Percentiles rank a stretch among this genome's conserved stretches.
Evolutionary conservation across 2,329 filamentous ascomycete genomes (phyloP).

Genomic region (Rasamsonia emersonii): DNA sequence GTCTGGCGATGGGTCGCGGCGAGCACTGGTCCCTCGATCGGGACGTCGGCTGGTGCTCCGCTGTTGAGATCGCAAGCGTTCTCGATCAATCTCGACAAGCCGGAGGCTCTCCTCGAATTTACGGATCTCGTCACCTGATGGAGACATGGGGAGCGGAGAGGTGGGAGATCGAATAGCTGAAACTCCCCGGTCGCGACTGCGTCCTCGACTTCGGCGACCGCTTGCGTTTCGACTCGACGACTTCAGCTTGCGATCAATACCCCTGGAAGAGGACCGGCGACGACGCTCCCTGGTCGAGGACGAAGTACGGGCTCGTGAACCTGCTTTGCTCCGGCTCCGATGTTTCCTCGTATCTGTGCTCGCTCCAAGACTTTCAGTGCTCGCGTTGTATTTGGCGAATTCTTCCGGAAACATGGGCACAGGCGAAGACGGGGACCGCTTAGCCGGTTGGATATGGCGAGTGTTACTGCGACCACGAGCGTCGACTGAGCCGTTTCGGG

Average conservation of each 20-base stretch:
- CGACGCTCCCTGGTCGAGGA: conserved; percentile 18
- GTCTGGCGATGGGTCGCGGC: conserved; percentile 40
- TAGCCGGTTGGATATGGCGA: conserved; percentile 64
- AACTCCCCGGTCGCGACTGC: conserved; percentile 53
- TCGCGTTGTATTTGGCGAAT: conserved; percentile 39
- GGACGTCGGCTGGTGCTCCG: conserved; percentile 44
- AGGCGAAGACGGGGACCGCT: conserved; percentile 84
- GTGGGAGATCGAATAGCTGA: conserved; percentile 64
- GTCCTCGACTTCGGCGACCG: conserved; percentile 40
- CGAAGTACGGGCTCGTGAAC: conserved; percentile 20
- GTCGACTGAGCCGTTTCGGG: conserved; percentile 58
- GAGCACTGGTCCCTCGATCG: conserved; percentile 34
- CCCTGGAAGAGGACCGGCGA: conserved; percentile 29
- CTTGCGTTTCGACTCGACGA: conserved; percentile 34
- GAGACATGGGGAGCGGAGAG: conserved; percentile 68
- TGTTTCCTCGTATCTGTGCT: conserved; percentile 24
- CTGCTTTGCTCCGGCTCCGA: conserved; percentile 40
- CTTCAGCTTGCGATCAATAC: conserved; percentile 23
- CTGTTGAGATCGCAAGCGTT: conserved; percentile 40
- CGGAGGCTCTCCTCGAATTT: conserved; percentile 55
- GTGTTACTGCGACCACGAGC: conserved; percentile 55
- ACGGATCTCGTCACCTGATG: conserved; percentile 41
- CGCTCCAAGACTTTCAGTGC: conserved; percentile 40
- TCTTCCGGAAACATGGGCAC: conserved; percentile 93
- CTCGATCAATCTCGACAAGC: conserved; percentile 36